phyloP scores from a whole-genome alignment of 2,329 filamentous ascomycete genomes.

The Aspergillus chevalieri region DNA sequence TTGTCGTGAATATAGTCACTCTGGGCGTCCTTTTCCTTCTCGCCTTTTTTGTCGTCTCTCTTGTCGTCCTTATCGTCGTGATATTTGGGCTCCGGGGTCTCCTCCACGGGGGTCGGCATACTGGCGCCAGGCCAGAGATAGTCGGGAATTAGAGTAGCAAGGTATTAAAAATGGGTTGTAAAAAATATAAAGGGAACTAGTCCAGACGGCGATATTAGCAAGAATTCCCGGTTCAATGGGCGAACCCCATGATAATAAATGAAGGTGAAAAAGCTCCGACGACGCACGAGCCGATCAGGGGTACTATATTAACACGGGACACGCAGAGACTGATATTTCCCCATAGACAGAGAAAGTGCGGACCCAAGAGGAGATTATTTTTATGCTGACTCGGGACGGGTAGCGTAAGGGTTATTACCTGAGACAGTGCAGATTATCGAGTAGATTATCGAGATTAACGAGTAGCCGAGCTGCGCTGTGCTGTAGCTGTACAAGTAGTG shows the following conservation, averaged over 20 bases:
- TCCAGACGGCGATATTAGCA: not conserved
- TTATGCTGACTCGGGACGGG: no score
- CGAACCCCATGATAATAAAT: not conserved
- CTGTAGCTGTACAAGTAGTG: no score
- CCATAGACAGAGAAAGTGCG: no score
- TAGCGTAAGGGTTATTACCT: no score
- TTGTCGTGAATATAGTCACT: constrained; percentile 1
- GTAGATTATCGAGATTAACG: no score
- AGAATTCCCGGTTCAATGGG: no score
- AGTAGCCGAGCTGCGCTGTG: no score
- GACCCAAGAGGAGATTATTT: no score
- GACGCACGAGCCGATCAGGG: not conserved
- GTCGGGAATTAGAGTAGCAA: no score
- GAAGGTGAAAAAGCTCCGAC: not conserved
- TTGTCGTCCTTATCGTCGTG: constrained; percentile 23
- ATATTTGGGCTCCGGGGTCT: constrained; percentile 20
- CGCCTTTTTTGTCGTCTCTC: constrained; percentile 6
- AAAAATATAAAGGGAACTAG: not conserved
- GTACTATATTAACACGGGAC: not conserved
- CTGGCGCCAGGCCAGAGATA: constrained; percentile 14
- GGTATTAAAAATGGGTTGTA: not conserved
- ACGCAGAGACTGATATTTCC: no score
- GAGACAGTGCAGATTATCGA: no score
- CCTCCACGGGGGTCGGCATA: constrained; percentile 32
- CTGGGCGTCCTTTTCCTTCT: not conserved